Evolutionary conservation across 2,329 filamentous ascomycete genomes (phyloP).

Genomic region (Byssothecium circinans): DNA sequence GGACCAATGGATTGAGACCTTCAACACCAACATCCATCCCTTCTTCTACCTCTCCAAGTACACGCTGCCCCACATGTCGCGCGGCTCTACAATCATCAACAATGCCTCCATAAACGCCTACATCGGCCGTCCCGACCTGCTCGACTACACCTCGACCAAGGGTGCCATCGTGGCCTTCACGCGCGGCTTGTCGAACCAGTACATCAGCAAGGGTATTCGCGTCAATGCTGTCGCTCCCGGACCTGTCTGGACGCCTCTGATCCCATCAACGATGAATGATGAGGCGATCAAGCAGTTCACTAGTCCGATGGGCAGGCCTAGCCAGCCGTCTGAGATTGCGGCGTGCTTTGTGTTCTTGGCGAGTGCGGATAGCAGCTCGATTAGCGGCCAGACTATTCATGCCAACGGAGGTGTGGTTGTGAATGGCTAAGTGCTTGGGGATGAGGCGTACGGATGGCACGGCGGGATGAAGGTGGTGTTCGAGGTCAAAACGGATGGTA

Average conservation of each 20-base stretch:
- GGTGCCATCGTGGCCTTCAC: constrained; percentile 81
- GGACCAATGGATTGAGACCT: constrained; percentile 78
- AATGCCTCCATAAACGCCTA: constrained; percentile 84
- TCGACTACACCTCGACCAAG: constrained; percentile 81
- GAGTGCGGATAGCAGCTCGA: constrained; percentile 69
- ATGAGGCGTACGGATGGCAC: not conserved
- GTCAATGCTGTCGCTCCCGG: constrained; percentile 78
- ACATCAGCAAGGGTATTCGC: constrained; percentile 69
- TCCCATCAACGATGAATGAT: constrained; percentile 46
- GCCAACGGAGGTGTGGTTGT: constrained; percentile 52
- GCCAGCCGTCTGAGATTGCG: constrained; percentile 79
- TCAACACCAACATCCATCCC: constrained; percentile 81
- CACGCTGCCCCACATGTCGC: constrained; percentile 70
- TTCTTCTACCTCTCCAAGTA: constrained; percentile 83
- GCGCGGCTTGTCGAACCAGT: constrained; percentile 74
- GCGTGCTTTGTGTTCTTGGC: constrained; percentile 82
- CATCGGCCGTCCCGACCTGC: constrained; percentile 74
- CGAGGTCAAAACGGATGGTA: too few relatives aligned
- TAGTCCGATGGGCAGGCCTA: constrained; percentile 74
- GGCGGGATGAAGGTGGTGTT: not conserved
- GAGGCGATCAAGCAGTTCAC: constrained; percentile 72
- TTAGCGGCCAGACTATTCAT: constrained; percentile 73
- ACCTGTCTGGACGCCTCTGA: constrained; percentile 53
- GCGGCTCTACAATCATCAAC: constrained; percentile 80
- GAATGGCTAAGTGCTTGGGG: constrained; percentile 26